Percentiles rank a stretch among this genome's conserved stretches.
Evolutionary conservation across 768 basidiomycete species (phyloP).

Genomic region (Chalciporus sphaerocephalus): DNA sequence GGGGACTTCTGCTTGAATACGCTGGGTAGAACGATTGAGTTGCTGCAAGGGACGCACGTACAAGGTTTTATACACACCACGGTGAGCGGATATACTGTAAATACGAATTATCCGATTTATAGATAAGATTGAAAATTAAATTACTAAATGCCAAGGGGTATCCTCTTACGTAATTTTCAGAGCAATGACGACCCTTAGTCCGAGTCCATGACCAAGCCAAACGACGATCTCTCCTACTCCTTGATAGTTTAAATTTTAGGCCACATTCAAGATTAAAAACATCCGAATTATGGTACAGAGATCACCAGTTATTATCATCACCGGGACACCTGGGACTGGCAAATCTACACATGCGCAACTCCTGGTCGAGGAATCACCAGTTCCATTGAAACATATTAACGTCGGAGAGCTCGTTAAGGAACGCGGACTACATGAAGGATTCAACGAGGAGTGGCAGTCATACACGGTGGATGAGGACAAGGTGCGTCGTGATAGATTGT

Average conservation of each 20-base stretch:
- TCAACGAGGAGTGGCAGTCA: conserved; percentile 92
- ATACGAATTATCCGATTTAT: too few relatives aligned
- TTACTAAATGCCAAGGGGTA: too few relatives aligned
- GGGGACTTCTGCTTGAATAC: too few relatives aligned
- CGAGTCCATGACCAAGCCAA: too few relatives aligned
- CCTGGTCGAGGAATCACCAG: conserved; percentile 66
- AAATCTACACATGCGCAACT: conserved; percentile 91
- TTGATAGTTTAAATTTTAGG: not conserved
- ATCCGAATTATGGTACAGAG: conserved; percentile 17
- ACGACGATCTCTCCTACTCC: too few relatives aligned
- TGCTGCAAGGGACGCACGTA: too few relatives aligned
- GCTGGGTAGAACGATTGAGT: too few relatives aligned
- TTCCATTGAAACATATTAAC: conserved; percentile 78
- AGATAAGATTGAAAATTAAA: too few relatives aligned
- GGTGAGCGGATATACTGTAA: too few relatives aligned
- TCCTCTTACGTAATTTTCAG: conserved; percentile 4
- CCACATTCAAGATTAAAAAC: not conserved
- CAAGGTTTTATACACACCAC: too few relatives aligned
- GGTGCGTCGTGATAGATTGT: conserved; percentile 44
- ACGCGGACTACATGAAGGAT: conserved; percentile 73
- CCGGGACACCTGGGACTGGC: conserved; percentile 92
- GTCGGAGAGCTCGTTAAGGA: conserved; percentile 89
- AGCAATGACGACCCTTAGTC: too few relatives aligned
- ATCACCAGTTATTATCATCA: conserved; percentile 74
- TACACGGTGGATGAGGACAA: conserved; percentile 96